Evolutionary conservation across 2,329 filamentous ascomycete genomes (phyloP), one percentile per base, ranked within the genome.

Genomic region (Fusarium sublunatum): DNA sequence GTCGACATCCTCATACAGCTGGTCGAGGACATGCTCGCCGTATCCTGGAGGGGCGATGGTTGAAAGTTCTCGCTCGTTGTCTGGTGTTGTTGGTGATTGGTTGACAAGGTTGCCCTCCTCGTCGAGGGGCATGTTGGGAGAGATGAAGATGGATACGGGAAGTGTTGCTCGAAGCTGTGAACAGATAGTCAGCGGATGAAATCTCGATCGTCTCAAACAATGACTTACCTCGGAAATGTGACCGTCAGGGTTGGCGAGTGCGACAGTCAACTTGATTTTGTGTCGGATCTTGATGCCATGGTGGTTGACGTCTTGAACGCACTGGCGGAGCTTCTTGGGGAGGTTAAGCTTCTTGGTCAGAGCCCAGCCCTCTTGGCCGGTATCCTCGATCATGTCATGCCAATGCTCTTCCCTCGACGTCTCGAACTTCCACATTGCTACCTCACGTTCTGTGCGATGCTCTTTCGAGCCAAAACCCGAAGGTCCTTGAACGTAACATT

Each of bases 111-210:
- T 89, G 69, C 96, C 95, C 58, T 94, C 86, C 48, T 96, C 92
- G 70, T 95, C 92, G 34, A 97, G 86, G 0, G 92, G 90, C 70
- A 97, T 88, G 72, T 95, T 95, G 1, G 95, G 94, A 6, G 95
- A 99, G 67, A 98, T 97, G 78, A 97, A 97, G 35, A 99, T 89
- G 51, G 92, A 92, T 13, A 98, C 86, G 2, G 95, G 93, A 29
- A 98, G 86, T 38, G 93, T 95, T 42, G 94, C 94, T 48, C 94
- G 90, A 48, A 97, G 86, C 88, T 91, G 49, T 7, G 15, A 32
- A 44, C 4, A 26, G 28, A 10, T 29, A 34, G 51, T 71, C 40
- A 69, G 59, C 32, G 35, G 31, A 31, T 19, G 28, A 31, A 11
- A 6, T 10, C 4, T 31, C 25, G 1, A 7, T 26, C n/a, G 34